phyloP scores from a whole-genome alignment of 2,329 filamentous ascomycete species.

The Catunica adiposa region DNA sequence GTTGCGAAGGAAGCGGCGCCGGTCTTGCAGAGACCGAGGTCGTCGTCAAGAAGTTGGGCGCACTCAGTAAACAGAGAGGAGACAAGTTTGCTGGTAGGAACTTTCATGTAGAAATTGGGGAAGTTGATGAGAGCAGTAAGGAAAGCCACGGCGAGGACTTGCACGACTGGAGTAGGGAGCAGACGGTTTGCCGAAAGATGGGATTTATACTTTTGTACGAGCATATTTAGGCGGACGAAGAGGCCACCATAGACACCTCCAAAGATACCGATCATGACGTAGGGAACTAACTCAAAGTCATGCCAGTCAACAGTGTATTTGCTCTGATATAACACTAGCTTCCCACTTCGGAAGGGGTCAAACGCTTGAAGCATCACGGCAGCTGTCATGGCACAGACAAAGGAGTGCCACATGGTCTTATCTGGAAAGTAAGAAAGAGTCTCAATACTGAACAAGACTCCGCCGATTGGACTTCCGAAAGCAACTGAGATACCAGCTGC shows the following conservation, averaged over 20 bases:
- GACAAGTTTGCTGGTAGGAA: conserved; percentile 79
- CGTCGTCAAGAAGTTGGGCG: conserved; percentile 63
- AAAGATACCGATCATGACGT: conserved; percentile 67
- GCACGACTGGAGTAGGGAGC: conserved; percentile 56
- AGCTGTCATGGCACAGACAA: conserved; percentile 98
- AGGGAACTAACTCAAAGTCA: conserved; percentile 82
- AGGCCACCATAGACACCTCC: conserved; percentile 89
- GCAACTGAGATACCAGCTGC: conserved; percentile 87
- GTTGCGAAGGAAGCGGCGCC: conserved; percentile 46
- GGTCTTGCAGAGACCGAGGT: conserved; percentile 68
- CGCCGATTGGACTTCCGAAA: conserved; percentile 85
- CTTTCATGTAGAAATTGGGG: conserved; percentile 90
- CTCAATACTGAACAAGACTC: conserved; percentile 90
- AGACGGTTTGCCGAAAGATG: conserved; percentile 45
- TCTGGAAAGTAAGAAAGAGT: conserved; percentile 95
- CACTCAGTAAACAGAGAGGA: conserved; percentile 88
- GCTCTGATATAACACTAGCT: conserved; percentile 90
- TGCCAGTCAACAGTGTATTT: conserved; percentile 88
- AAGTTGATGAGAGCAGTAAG: conserved; percentile 84
- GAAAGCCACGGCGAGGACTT: conserved; percentile 65
- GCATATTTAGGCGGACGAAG: conserved; percentile 91
- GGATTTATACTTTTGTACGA: conserved; percentile 49
- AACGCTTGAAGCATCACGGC: conserved; percentile 83
- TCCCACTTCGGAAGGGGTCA: conserved; percentile 87
- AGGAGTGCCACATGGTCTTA: conserved; percentile 99